Base-by-base conservation (phyloP, 352 stramenopile species). In the Phytophthora agathidicida region DNA sequence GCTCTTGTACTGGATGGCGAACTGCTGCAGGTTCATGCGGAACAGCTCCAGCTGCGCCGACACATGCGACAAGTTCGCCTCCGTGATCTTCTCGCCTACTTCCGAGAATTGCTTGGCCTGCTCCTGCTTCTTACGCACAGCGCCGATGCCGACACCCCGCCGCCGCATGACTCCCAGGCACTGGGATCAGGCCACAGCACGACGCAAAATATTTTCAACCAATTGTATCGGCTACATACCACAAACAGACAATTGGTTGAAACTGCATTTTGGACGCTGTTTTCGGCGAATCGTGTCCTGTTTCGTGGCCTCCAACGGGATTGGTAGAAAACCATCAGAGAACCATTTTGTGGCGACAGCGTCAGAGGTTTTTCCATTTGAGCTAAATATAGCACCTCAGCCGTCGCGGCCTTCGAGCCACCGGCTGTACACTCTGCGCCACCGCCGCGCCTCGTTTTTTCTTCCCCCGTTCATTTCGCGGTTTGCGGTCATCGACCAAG, bases 1-100 rank as follows among this genome's bases (percentile, higher is more conserved):
- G 66, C 84, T 89, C 75, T 97, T 98, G 82, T 98, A 93, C 69
- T 98, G 97, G 49, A 88, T 47, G 1, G 95, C 95, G 58, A 98
- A 98, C 47, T 93, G 75, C 64, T 97, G 85, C 45, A 98, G 73
- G 50, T 95, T 93, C n/a, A 73, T 81, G 47, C 95, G 94, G 68
- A 98, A 98, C 0, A 90, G 77, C 41, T 90, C 82, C 23, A 98
- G 71, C 65, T 98, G 83, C 39, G 78, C 65, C 13, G 81, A 80
- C 38, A 97, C 84, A 31, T 96, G 86, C 32, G 74, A 63, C 24
- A 97, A 54, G 37, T 96, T 87, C 7, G 71, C 82, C 67, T 95
- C 86, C 16, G 84, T 78, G 3, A 97, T 44, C 49, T 96, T 71
- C 20, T 91, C 86, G 24, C 89, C 91, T 36, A 95, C 74, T 46